These are phyloP conservation scores for Pythium volutum DNA, from an alignment of 352 stramenopile genomes.

Conservation along the genomic window DNA sequence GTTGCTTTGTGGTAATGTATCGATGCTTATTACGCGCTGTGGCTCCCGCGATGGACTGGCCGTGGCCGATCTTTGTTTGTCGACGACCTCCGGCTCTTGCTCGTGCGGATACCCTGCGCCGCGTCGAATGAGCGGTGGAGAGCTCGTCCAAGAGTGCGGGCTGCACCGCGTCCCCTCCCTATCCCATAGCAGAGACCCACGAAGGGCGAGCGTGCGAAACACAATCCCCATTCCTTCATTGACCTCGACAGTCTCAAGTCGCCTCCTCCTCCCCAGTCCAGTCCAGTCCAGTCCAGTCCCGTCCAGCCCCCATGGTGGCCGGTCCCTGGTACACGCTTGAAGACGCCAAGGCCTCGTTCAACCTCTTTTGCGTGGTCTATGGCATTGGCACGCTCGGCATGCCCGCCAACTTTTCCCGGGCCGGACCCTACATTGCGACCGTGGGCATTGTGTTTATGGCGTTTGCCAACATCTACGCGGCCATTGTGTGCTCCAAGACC, in stretches of 20 bases:
- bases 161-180: too few species aligned
- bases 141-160: background rate
- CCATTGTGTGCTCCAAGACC: slow-evolving; percentile 51
- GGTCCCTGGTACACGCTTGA: slow-evolving; percentile 46
- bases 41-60: background rate
- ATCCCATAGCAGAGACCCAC: background rate
- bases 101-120: too few species aligned
- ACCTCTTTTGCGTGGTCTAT: slow-evolving; percentile 66
- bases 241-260: slow-evolving; percentile 6
- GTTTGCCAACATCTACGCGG: slow-evolving; percentile 64
- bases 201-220: background rate
- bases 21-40: background rate
- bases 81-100: slow-evolving; percentile 7
- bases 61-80: slow-evolving; percentile 9
- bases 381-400: slow-evolving; percentile 71
- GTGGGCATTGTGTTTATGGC: slow-evolving; percentile 63
- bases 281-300: background rate
- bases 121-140: background rate
- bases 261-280: background rate
- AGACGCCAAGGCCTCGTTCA: slow-evolving; percentile 56
- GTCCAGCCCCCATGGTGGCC: slow-evolving; percentile 9
- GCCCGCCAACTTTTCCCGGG: slow-evolving; percentile 63
- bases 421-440: slow-evolving; percentile 44
- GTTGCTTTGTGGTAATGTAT: background rate
- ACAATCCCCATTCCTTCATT: slow-evolving; percentile 18